Evolutionary conservation across 352 stramenopile species (phyloP).

Genomic region (Phytopythium chamaehyphon): DNA sequence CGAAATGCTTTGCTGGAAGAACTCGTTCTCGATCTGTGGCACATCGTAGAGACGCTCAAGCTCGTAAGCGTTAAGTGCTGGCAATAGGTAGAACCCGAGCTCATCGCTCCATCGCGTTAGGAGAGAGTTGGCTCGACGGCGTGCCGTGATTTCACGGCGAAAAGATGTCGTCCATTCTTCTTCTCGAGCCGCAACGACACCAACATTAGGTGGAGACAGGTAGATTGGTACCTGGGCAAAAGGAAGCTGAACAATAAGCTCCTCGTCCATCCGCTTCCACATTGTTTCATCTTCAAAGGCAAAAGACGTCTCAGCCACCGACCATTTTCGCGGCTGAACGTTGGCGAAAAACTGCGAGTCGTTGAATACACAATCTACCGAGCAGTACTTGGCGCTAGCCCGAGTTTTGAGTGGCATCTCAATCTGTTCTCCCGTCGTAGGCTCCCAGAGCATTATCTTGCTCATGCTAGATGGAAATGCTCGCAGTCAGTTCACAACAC

Average conservation of each 20-base stretch:
- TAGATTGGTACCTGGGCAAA: conserved; percentile 19
- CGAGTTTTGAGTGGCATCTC: conserved; percentile 16
- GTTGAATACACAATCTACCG: conserved; percentile 85
- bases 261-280: conserved; percentile 60
- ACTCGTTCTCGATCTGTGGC: conserved; percentile 61
- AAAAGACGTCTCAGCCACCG: conserved; percentile 42
- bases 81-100: conserved; percentile 74
- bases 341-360: conserved; percentile 72
- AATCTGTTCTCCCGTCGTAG: conserved; percentile 53
- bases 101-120: conserved; percentile 72
- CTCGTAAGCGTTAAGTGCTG: conserved; percentile 87
- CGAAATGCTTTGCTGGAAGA: conserved; percentile 84
- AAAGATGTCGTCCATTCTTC: conserved; percentile 42
- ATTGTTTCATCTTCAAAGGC: conserved; percentile 52
- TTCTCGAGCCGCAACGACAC: conserved; percentile 31
- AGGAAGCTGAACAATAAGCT: conserved; percentile 42
- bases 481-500: conserved; percentile 5
- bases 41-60: conserved; percentile 69
- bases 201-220: conserved; percentile 27
- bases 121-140: conserved; percentile 40
- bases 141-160: conserved; percentile 30
- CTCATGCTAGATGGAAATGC: background rate
- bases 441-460: conserved; percentile 68
- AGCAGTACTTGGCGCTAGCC: conserved; percentile 36
- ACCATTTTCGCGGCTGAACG: conserved; percentile 47